Conservation (phyloP, 352 stramenopile species). For the Phytophthora vignae region DNA sequence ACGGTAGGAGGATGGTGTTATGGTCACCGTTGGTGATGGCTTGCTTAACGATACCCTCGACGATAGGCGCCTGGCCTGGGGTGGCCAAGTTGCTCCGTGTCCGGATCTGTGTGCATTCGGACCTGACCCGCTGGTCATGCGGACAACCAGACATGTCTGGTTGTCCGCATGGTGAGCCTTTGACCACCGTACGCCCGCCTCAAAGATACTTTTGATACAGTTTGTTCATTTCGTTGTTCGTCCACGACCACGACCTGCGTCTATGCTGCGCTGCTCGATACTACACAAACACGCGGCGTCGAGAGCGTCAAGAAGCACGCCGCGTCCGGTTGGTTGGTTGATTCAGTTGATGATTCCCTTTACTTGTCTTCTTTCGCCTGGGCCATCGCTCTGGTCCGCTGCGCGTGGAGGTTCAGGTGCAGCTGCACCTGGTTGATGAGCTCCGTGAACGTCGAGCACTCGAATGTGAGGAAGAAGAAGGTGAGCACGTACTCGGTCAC, state of each 20-base stretch:
- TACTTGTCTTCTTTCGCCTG: constrained; percentile 16
- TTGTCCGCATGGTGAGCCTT: too few species aligned
- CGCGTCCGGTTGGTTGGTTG: constrained; percentile 2
- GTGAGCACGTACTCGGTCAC: constrained; percentile 74
- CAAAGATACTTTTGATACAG: constrained; percentile 20
- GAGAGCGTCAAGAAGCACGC: constrained; percentile 20
- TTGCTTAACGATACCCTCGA: too few species aligned
- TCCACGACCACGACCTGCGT: constrained; percentile 18
- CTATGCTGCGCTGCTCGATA: constrained; percentile 27
- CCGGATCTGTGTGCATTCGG: too few species aligned
- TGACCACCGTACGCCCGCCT: background rate
- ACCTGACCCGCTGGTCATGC: too few species aligned
- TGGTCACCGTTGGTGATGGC: too few species aligned
- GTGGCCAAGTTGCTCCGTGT: too few species aligned
- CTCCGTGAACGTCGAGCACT: constrained; percentile 86
- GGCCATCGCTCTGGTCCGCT: constrained; percentile 21
- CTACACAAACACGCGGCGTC: constrained; percentile 23
- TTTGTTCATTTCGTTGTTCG: constrained; percentile 19
- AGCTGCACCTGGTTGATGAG: constrained; percentile 74
- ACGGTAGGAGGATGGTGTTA: background rate
- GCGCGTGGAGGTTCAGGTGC: constrained; percentile 48
- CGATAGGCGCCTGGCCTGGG: too few species aligned
- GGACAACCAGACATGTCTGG: too few species aligned
- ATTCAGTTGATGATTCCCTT: background rate
- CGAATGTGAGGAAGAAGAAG: constrained; percentile 84